Base-by-base conservation (phyloP, 192 early-diverging fungal species). In the Physocladia obscura region DNA sequence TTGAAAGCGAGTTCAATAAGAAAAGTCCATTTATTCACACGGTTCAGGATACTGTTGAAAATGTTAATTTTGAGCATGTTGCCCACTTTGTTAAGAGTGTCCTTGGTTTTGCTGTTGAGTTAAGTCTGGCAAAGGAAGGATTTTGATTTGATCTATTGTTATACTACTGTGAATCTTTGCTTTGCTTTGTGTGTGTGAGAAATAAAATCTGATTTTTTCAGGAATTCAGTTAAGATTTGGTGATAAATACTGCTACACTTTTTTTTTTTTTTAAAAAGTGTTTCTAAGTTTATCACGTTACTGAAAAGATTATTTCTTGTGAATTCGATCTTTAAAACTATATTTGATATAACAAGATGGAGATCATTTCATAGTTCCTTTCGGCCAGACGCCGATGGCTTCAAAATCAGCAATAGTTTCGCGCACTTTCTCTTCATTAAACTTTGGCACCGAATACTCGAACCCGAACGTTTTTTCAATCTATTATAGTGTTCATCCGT, bases 401-500 rank as follows among this genome's bases (percentile, higher is more conserved):
- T 90, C 92, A 77, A 91, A 96, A 62, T 90, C 92, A 5, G 87
- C 82, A 58, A 98, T 86, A 24, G 94, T 87, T 31, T 88, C 88
- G 40, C 77, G 67, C 48, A 98, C 58, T 13, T 81, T 85, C 22
- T 81, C 83, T 36, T 88, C 77, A 2, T 89, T 92, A 59, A 96
- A 56, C 30, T 84, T 57, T 15, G 88, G 88, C 55, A 89, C 67
- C 22, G 63, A 60, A 78, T 98, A 98, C 2, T 48, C 74, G 63
- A 95, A 89, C 0, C 89, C 92, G 0, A 88, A 84, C 22, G 75
- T 77, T 19, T 62, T 76, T 30, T 85, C 84, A 72, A 98, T 96
- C 76, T 86, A 11, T 64, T 64, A 19, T n/a, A 6, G 2, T n/a
- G n/a, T n/a, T n/a, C n/a, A n/a, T n/a, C n/a, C n/a, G n/a, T n/a